A percentile compares a stretch with the other conserved stretches of the same genome.
Evolutionary conservation across 2,329 filamentous ascomycete species (phyloP).

Genomic region (Paraphoma sp.): DNA sequence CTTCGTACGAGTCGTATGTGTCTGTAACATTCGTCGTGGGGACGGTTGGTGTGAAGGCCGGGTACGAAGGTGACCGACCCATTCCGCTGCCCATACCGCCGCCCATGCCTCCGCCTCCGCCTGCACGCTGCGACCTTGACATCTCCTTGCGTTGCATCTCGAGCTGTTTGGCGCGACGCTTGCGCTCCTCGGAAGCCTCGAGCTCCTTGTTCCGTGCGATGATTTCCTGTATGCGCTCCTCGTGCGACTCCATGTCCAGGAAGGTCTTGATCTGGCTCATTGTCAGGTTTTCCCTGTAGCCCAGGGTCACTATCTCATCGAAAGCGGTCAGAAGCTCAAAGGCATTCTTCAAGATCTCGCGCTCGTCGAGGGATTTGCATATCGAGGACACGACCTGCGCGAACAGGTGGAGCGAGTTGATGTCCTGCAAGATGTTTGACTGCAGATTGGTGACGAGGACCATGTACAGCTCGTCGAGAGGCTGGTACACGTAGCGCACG

Average conservation of each 20-base stretch:
- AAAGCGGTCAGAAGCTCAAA: constrained; percentile 97
- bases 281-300: constrained; percentile 95
- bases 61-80: constrained; percentile 79
- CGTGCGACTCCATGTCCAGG: constrained; percentile 98
- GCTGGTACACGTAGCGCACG: constrained; percentile 99
- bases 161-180: constrained; percentile 97
- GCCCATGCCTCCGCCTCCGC: constrained; percentile 35
- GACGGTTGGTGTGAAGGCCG: constrained; percentile 83
- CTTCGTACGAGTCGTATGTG: constrained; percentile 92
- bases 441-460: constrained; percentile 99
- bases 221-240: constrained; percentile 93
- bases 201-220: constrained; percentile 88
- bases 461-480: constrained; percentile 98
- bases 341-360: constrained; percentile 92
- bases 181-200: constrained; percentile 96
- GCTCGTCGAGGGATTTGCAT: constrained; percentile 94
- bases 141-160: constrained; percentile 99
- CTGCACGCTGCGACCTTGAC: constrained; percentile 71
- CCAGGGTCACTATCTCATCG: constrained; percentile 93
- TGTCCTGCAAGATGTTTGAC: constrained; percentile 99
- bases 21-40: constrained; percentile 73
- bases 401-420: constrained; percentile 96
- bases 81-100: constrained; percentile 50
- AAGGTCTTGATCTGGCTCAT: constrained; percentile 99
- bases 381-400: constrained; percentile 96